Conservation (phyloP, 202 grass and related monocot genomes). For the Dendrocalamus latiflorus region DNA sequence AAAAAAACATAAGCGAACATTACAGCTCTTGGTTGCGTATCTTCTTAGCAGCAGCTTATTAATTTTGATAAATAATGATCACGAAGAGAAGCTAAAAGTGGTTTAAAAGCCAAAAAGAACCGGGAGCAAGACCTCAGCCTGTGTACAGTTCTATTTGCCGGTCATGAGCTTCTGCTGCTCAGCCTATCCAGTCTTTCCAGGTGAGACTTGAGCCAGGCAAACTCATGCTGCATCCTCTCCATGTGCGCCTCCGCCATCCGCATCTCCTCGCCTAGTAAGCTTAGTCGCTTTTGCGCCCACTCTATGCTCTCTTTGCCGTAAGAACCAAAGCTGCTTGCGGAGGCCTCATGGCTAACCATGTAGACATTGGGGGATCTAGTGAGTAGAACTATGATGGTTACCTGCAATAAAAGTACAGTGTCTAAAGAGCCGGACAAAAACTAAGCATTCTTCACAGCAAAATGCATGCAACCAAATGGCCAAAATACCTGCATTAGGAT, state of each 20-base stretch:
- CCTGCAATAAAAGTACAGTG: constrained; percentile 27
- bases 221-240: constrained; percentile 67
- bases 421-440: not conserved
- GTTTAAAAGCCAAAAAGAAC: too few species aligned
- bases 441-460: not conserved
- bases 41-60: too few species aligned
- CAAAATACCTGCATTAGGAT: constrained; percentile 65
- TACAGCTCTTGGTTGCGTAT: too few species aligned
- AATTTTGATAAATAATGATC: too few species aligned
- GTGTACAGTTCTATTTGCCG: not conserved
- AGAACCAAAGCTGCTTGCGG: constrained; percentile 19
- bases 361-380: constrained; percentile 65
- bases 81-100: too few species aligned
- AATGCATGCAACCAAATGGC: not conserved
- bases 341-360: constrained; percentile 43
- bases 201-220: constrained; percentile 66
- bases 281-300: constrained; percentile 60
- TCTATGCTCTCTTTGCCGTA: constrained; percentile 49
- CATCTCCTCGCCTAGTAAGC: constrained; percentile 73
- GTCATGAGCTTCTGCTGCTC: constrained; percentile 42
- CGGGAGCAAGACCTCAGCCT: too few species aligned
- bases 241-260: constrained; percentile 51
- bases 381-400: constrained; percentile 65
- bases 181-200: constrained; percentile 55
- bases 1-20: too few species aligned